Evolutionary conservation across 129 eudicot genomes (phyloP).

Genomic region (Sambucus nigra): DNA sequence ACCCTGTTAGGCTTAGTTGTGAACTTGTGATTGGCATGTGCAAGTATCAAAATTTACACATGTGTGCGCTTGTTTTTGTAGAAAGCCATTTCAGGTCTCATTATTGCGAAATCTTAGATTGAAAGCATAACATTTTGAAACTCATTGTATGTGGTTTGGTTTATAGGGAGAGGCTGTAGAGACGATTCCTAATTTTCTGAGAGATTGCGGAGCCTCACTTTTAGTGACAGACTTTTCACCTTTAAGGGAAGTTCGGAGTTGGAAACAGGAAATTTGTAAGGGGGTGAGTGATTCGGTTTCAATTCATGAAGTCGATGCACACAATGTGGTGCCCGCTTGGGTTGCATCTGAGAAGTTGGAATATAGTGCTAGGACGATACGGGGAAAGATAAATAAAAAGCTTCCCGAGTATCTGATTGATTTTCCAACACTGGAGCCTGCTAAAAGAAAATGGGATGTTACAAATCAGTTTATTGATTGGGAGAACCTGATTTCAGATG

Average conservation of each 20-base stretch:
- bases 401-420: conserved; percentile 78
- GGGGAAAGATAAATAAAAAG: conserved; percentile 71
- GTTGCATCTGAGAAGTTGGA: conserved; percentile 83
- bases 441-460: conserved; percentile 38
- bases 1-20: background rate
- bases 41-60: background rate
- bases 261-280: conserved; percentile 68
- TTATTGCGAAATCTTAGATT: background rate
- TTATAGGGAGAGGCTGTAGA: conserved; percentile 88
- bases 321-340: conserved; percentile 92
- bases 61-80: too few species aligned
- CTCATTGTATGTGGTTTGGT: background rate
- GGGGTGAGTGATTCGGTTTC: conserved; percentile 52
- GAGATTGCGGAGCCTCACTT: conserved; percentile 77
- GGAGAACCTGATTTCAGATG: conserved; percentile 54
- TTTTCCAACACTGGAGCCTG: conserved; percentile 52
- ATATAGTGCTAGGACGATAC: conserved; percentile 77
- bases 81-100: background rate
- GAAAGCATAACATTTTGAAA: background rate
- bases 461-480: conserved; percentile 40
- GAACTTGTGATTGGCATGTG: background rate
- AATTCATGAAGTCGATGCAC: conserved; percentile 96
- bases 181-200: conserved; percentile 68
- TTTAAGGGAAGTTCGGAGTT: conserved; percentile 58
- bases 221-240: conserved; percentile 95